Evolutionary conservation across 805 yeast species (phyloP), one percentile per base, ranked within the genome.

Genomic region (Wickerhamiella qilinensis): DNA sequence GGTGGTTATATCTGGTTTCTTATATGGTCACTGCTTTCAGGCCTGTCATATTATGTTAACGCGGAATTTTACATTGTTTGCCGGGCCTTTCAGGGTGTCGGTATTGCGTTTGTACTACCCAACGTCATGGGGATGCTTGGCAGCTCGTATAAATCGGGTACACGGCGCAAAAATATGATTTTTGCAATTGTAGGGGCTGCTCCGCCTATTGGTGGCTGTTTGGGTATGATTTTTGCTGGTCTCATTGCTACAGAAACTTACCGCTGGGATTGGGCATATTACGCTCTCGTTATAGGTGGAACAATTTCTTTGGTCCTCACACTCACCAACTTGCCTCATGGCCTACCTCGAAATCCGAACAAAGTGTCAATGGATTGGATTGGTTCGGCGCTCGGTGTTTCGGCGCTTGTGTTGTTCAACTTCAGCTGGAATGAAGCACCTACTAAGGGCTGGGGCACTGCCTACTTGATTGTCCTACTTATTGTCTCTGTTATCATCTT

Each of bases 381-480:
- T 5, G 84, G 84, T n/a, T 60, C 77, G 0, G 15, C 58, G 0
- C 42, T 71, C 12, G 86, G 82, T 3, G 68, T 79, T 3, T 41
- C 58, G 4, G 83, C 82, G 0, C 55, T 81, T 35, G 63, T 77
- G 2, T 52, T 80, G 25, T 62, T 81, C 52, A 78, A 75, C 46
- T 73, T 79, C 51, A 71, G 72, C 2, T 73, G 83, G 73, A 79
- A 76, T 48, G 85, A 81, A 52, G 88, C 79, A 2, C 82, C 88
- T 0, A 64, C 69, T 4, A 76, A 61, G 2, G 83, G 86, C 17
- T 80, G 88, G 88, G 47, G 56, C 9, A 52, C 50, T 2, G 66
- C 75, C 1, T 79, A 78, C 46, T 67, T 75, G 28, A 69, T 75
- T 31, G 72, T 63, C 0, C 51, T 80, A 11, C 56, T 78, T 21